These are phyloP conservation scores for Geosmithia flava DNA, from an alignment of 2,329 filamentous ascomycete genomes.

Conservation along the genomic window DNA sequence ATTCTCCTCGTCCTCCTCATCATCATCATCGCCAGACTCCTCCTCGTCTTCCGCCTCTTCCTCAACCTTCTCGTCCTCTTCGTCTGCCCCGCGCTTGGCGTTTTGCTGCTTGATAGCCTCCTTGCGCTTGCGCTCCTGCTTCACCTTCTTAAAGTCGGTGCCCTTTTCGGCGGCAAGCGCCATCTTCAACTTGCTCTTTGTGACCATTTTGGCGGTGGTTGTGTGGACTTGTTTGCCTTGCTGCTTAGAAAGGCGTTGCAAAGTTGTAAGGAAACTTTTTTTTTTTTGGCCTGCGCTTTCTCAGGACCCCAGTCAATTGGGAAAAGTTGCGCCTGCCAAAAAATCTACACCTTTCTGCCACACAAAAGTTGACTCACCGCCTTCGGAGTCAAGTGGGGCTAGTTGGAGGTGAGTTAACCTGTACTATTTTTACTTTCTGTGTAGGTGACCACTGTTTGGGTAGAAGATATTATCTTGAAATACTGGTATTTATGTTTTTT, in stretches of 20 bases:
- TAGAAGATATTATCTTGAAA: background rate
- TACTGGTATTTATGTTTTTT: background rate
- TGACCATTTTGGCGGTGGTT: conserved; percentile 19
- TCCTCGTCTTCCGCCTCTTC: conserved; percentile 10
- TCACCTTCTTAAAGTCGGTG: conserved; percentile 37
- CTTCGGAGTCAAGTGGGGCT: background rate
- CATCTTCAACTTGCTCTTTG: conserved; percentile 37
- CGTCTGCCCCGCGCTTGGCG: conserved; percentile 6
- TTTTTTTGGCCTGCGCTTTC: background rate
- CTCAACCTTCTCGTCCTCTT: conserved; percentile 8
- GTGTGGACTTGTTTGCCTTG: background rate
- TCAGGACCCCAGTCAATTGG: background rate
- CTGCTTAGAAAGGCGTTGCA: background rate
- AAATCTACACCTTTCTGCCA: conserved; percentile 2
- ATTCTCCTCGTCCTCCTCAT: conserved; percentile 8
- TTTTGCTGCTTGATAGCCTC: conserved; percentile 23
- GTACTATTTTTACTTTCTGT: background rate
- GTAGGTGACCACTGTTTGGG: background rate
- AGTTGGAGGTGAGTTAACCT: background rate
- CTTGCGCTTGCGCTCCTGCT: conserved; percentile 35
- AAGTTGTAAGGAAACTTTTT: background rate
- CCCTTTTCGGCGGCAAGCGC: conserved; percentile 43
- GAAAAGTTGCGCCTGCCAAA: background rate
- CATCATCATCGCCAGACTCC: conserved; percentile 23
- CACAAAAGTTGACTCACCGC: conserved; percentile 1